Base-by-base conservation (phyloP, 257 asterid species). In the Nicotiana benthamiana region DNA sequence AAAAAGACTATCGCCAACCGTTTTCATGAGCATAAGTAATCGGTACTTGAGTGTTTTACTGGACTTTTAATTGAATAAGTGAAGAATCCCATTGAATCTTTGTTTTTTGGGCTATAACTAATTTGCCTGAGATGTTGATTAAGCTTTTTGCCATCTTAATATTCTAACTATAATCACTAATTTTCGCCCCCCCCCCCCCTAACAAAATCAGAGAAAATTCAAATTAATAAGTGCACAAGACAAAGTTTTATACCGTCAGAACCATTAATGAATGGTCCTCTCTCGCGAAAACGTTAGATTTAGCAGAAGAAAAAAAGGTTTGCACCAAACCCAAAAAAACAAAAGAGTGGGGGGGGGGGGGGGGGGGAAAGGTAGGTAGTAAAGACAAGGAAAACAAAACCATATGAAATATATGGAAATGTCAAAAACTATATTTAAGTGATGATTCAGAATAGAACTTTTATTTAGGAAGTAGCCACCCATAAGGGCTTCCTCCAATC, bases 401-500 rank as follows among this genome's bases (percentile, higher is more conserved):
- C 48, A 63, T 27, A 76, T 52, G 4, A 18, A 70, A 80, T 32
- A 63, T 24, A 60, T 83, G 36, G 75, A 68, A 67, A 26, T 54
- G 12, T 40, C 36, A 75, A 79, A 20, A 36, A 30, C 34, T 43
- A 40, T 24, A 72, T 46, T 70, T 46, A 67, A 80, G 77, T 74
- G 67, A 75, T 74, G 67, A 75, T 28, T n/a, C 51, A 80, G 63
- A 70, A 32, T 9, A 40, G 67, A 15, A 79, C 65, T 63, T 87
- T 70, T 86, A 24, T 15, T 60, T 61, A 83, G 24, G 83, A 82
- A 82, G 84, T 76, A 6, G 88, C 79, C 66, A 85, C 86, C 93
- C 90, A 89, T 22, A 89, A 83, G 2, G 94, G 85, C 72, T 91
- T 57, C 75, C 75, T 86, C 97, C 93, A 92, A 83, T 88, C 86